A percentile compares a stretch with the other conserved stretches of the same genome.
Evolutionary conservation across 139 green algal genomes (phyloP).

Genomic region (Volvox africanus): DNA sequence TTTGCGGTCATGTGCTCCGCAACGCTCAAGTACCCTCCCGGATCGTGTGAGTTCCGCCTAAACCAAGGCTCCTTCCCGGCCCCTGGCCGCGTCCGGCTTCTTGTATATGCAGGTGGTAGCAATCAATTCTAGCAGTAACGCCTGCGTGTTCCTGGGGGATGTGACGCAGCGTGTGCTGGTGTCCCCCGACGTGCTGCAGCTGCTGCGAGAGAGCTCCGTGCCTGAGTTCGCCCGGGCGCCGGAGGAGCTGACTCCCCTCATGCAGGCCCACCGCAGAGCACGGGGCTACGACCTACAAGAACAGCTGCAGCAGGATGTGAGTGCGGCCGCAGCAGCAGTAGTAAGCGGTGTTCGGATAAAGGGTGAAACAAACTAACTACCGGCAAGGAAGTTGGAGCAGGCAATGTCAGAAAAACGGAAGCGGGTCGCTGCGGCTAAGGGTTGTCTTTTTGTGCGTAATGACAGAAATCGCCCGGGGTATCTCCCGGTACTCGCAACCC

Average conservation of each 20-base stretch:
- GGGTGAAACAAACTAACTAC: neutral
- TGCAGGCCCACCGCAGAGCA: neutral
- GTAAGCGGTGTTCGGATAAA: neutral
- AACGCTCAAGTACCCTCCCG: too few relatives aligned
- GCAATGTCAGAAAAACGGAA: too few relatives aligned
- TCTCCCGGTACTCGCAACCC: too few relatives aligned
- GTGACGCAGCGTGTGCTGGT: conserved; percentile 67
- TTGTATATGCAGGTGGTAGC: conserved; percentile 56
- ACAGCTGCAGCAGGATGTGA: neutral
- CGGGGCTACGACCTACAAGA: conserved; percentile 11
- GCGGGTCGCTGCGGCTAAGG: too few relatives aligned
- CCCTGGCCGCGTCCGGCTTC: too few relatives aligned
- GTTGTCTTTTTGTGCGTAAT: too few relatives aligned
- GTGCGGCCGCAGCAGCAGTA: neutral
- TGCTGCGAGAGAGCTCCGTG: conserved; percentile 49
- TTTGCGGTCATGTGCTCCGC: too few relatives aligned
- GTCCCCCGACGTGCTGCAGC: conserved; percentile 70
- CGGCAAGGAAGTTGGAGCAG: too few relatives aligned
- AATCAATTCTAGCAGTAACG: conserved; percentile 47
- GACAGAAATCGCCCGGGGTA: too few relatives aligned
- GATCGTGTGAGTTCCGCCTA: too few relatives aligned
- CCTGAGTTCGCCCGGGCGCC: neutral
- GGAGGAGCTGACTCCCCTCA: conserved; percentile 26
- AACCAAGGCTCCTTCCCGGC: too few relatives aligned
- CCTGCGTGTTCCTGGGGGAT: conserved; percentile 68